phyloP scores from a whole-genome alignment of 2,329 filamentous ascomycete species.

The Aspergillus aculeatinus region DNA sequence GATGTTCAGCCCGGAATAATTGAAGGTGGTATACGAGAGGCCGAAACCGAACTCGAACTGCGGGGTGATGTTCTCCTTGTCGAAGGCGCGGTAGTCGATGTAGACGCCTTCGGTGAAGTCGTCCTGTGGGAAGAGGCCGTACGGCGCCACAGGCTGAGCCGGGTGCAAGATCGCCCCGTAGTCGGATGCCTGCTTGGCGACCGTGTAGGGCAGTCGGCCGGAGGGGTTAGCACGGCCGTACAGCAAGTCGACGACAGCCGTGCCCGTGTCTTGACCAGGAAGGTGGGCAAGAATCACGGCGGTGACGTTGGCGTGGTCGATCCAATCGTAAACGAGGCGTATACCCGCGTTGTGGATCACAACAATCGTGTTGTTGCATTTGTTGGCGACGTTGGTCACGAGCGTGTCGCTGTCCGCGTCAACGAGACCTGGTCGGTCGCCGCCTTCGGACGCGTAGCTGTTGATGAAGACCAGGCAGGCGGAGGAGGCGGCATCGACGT shows the following conservation, averaged over 20 bases:
- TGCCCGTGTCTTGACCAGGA: slow-evolving; percentile 63
- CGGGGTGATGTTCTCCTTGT: slow-evolving; percentile 38
- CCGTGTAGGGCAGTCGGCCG: slow-evolving; percentile 62
- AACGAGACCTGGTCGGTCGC: slow-evolving; percentile 35
- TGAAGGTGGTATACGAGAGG: slow-evolving; percentile 30
- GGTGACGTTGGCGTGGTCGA: slow-evolving; percentile 64
- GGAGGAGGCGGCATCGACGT: slow-evolving; percentile 20
- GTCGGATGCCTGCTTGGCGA: slow-evolving; percentile 57
- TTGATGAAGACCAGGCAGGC: slow-evolving; percentile 61
- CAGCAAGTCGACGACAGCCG: slow-evolving; percentile 55
- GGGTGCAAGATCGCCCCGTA: slow-evolving; percentile 44
- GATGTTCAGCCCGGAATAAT: slow-evolving; percentile 18
- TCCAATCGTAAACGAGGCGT: slow-evolving; percentile 56
- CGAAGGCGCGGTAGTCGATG: slow-evolving; percentile 57
- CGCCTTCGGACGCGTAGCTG: slow-evolving; percentile 42
- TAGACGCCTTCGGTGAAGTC: slow-evolving; percentile 54
- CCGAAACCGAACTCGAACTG: slow-evolving; percentile 42
- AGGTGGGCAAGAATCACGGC: slow-evolving; percentile 64
- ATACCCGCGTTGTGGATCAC: slow-evolving; percentile 65
- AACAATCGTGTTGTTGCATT: slow-evolving; percentile 63
- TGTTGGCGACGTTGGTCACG: slow-evolving; percentile 57
- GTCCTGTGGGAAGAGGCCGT: slow-evolving; percentile 22
- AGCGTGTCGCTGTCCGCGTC: slow-evolving; percentile 54
- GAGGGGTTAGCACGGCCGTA: slow-evolving; percentile 59
- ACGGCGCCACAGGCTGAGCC: slow-evolving; percentile 13